Evolutionary conservation across 2,329 filamentous ascomycete species (phyloP), one percentile per base, ranked within the genome.

Genomic region (Fusarium nematophilum): DNA sequence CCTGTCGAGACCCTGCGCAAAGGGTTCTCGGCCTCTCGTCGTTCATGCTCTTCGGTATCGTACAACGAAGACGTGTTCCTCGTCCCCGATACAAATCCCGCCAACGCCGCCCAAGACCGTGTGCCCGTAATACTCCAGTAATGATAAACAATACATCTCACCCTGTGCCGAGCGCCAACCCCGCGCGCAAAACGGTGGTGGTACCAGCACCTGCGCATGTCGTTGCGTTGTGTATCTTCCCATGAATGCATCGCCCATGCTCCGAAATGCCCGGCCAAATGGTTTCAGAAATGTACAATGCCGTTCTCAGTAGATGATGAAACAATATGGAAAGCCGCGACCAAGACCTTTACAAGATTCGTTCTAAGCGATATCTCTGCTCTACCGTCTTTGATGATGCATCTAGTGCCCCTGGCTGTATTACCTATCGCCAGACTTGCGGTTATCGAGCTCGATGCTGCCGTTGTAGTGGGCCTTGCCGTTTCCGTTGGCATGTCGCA

Each of bases 371-470:
- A 34, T 46, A 40, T 31, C 39, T 18, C 42, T 47, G 40, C 54
- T 59, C 61, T 53, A 27, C 44, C 34, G 37, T 53, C 56, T 45
- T 42, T 67, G 55, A 71, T 61, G 34, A 55, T 70, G 71, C 44
- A 23, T 13, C 21, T 15, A 51, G 48, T 47, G 23, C 36, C 17
- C 30, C 33, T 37, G 27, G 15, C n/a, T 17, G 17, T 14, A 47
- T 69, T 65, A 74, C 53, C 70, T 69, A 59, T 78, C 73, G 31
- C 71, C 69, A 27, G 73, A 73, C 66, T 82, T 83, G 46, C 78
- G 79, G 53, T 75, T 76, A 63, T 85, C 79, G 57, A 84, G 73
- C 68, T 86, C 84, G 62, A 85, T 83, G 53, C 76, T 69, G 42
- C 68, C 68, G 47, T 73, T 73, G 48, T 79, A 73, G 37, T 75